phyloP scores from a whole-genome alignment of 75 land plant genomes.

The Selaginella tamariscina region DNA sequence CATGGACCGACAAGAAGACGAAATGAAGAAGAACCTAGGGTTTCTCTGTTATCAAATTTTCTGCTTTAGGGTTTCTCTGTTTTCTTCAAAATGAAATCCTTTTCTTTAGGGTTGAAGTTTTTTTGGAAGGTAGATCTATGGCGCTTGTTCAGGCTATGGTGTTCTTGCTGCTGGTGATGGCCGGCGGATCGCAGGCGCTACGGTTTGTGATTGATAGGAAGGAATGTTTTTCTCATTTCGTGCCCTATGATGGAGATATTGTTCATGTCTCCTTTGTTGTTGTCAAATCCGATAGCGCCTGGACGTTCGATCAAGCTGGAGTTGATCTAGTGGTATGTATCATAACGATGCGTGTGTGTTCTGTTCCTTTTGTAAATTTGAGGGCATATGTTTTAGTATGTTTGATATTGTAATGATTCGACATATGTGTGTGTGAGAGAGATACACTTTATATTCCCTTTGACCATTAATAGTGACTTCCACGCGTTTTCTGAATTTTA shows the following conservation, averaged over 20 bases:
- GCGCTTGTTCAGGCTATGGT: too few relatives aligned
- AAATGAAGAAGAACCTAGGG: neutral
- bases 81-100: too few relatives aligned
- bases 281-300: slow-evolving; percentile 53
- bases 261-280: slow-evolving; percentile 75
- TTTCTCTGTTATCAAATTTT: too few relatives aligned
- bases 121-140: too few relatives aligned
- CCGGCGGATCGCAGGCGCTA: neutral
- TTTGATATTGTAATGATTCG: neutral
- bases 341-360: neutral
- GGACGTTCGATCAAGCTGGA: slow-evolving; percentile 46
- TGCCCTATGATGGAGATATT: slow-evolving; percentile 55
- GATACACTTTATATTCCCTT: neutral
- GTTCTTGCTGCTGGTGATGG: neutral
- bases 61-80: too few relatives aligned
- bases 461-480: neutral
- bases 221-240: slow-evolving; percentile 8
- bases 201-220: neutral
- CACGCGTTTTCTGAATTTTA: neutral
- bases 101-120: too few relatives aligned
- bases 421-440: neutral
- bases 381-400: neutral
- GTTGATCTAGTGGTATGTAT: slow-evolving; percentile 61
- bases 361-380: neutral
- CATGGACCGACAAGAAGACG: neutral